These are phyloP conservation scores for Vigna hirtella DNA, from an alignment of 306 rosid genomes.

Conservation along the genomic window DNA sequence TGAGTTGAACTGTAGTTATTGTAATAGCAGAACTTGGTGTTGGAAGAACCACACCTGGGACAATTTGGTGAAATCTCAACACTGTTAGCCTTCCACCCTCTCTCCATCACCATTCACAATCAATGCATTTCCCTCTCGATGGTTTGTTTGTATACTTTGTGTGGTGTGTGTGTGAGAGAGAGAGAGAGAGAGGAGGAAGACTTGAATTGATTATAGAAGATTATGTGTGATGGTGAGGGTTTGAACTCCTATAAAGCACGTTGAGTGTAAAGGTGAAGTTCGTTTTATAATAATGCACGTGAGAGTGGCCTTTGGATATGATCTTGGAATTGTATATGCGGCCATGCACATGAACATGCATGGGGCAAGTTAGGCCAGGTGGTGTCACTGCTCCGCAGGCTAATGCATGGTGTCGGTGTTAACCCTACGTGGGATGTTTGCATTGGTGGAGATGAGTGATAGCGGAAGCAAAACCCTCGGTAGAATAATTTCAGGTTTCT, in stretches of 20 bases:
- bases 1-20: slow-evolving; percentile 84
- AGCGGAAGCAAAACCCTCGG: slow-evolving; percentile 79
- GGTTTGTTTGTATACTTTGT: background rate
- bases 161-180: background rate
- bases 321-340: slow-evolving; percentile 51
- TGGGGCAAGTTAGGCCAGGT: slow-evolving; percentile 27
- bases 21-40: slow-evolving; percentile 86
- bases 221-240: slow-evolving; percentile 25
- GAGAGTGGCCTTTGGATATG: slow-evolving; percentile 39
- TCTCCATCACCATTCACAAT: slow-evolving; percentile 58
- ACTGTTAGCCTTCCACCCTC: slow-evolving; percentile 65
- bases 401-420: slow-evolving; percentile 72
- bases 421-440: slow-evolving; percentile 51
- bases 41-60: slow-evolving; percentile 78
- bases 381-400: slow-evolving; percentile 57
- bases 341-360: slow-evolving; percentile 53
- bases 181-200: background rate
- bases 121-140: slow-evolving; percentile 26
- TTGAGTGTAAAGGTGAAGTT: slow-evolving; percentile 46
- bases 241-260: slow-evolving; percentile 41
- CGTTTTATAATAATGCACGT: slow-evolving; percentile 44
- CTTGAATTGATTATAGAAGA: slow-evolving; percentile 38
- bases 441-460: slow-evolving; percentile 56
- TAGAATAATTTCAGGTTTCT: slow-evolving; percentile 51
- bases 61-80: slow-evolving; percentile 73